Percentiles rank a stretch among this genome's conserved stretches.
These are phyloP conservation scores for Blastobotrys apis DNA, from an alignment of 1,139 yeast genomes.

Conservation along the genomic window DNA sequence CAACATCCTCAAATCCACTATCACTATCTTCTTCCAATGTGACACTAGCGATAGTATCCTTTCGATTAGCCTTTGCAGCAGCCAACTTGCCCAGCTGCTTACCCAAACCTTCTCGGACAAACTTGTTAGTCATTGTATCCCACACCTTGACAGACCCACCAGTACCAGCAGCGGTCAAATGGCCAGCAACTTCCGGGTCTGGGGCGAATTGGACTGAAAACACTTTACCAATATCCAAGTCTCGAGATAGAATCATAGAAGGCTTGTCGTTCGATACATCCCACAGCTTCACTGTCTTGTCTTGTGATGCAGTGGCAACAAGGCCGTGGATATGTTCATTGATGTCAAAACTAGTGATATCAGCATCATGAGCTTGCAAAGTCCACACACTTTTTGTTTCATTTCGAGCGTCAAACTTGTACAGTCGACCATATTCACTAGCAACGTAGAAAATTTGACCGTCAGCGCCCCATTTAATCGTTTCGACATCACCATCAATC, in stretches of 20 bases:
- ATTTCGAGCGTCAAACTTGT: constrained; percentile 79
- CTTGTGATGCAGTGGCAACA: constrained; percentile 77
- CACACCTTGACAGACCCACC: constrained; percentile 81
- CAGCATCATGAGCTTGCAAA: constrained; percentile 94
- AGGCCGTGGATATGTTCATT: constrained; percentile 67
- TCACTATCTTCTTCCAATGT: constrained; percentile 57
- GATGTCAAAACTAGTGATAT: constrained; percentile 75
- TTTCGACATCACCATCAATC: constrained; percentile 76
- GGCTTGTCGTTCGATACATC: constrained; percentile 57
- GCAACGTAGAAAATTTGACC: constrained; percentile 78
- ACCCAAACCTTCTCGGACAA: constrained; percentile 69
- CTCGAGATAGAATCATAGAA: constrained; percentile 85
- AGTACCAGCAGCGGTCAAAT: constrained; percentile 84
- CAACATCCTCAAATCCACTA: constrained; percentile 32
- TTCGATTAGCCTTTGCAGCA: constrained; percentile 45
- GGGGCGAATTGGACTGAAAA: constrained; percentile 79
- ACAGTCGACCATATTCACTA: constrained; percentile 86
- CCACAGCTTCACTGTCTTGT: constrained; percentile 85
- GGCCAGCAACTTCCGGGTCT: constrained; percentile 82
- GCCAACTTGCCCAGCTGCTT: constrained; percentile 51
- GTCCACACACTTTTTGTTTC: constrained; percentile 80
- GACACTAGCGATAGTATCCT: constrained; percentile 49
- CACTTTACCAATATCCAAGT: constrained; percentile 93
- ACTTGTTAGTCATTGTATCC: constrained; percentile 80
- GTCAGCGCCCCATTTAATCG: constrained; percentile 60